Conservation (phyloP, 768 basidiomycete species). For the Termitomyces bulborhizus region DNA sequence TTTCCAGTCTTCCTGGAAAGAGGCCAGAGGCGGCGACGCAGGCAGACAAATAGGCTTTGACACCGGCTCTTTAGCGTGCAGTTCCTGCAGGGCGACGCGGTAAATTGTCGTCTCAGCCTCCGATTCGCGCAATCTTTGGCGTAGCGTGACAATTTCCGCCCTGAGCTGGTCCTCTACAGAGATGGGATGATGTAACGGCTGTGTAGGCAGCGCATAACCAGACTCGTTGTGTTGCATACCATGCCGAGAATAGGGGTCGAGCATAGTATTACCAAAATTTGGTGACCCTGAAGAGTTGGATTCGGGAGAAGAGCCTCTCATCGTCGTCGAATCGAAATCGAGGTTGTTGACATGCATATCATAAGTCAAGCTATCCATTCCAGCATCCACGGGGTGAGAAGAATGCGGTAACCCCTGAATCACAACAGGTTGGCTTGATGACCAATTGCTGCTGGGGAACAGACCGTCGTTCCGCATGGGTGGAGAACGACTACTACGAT, state of each 20-base stretch:
- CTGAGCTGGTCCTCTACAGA: constrained; percentile 25
- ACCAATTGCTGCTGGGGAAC: constrained; percentile 5
- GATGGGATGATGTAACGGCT: constrained; percentile 14
- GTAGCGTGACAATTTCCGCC: constrained; percentile 50
- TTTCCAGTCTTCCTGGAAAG: constrained; percentile 62
- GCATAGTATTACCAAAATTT: constrained; percentile 11
- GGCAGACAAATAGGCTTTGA: constrained; percentile 10
- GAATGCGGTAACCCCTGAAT: constrained; percentile 20
- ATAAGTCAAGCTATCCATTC: constrained; percentile 11
- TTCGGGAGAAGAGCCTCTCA: constrained; percentile 34
- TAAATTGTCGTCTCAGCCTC: constrained; percentile 53
- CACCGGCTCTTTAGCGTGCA: constrained; percentile 10
- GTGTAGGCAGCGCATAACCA: constrained; percentile 13
- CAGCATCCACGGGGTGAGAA: constrained; percentile 20
- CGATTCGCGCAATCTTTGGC: constrained; percentile 54
- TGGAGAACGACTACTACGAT: constrained; percentile 19
- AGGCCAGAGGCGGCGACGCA: constrained; percentile 31
- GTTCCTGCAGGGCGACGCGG: constrained; percentile 26
- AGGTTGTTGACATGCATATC: constrained; percentile 10
- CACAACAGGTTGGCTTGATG: constrained; percentile 11
- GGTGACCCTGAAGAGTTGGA: constrained; percentile 31
- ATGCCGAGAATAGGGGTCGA: constrained; percentile 8
- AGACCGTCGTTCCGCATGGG: constrained; percentile 6
- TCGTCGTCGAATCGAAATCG: constrained; percentile 19
- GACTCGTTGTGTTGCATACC: constrained; percentile 7